Percentiles rank a stretch among this genome's conserved stretches.
These are phyloP conservation scores for Ambrosiella cleistominuta DNA, from an alignment of 2,329 filamentous ascomycete genomes.

Conservation along the genomic window DNA sequence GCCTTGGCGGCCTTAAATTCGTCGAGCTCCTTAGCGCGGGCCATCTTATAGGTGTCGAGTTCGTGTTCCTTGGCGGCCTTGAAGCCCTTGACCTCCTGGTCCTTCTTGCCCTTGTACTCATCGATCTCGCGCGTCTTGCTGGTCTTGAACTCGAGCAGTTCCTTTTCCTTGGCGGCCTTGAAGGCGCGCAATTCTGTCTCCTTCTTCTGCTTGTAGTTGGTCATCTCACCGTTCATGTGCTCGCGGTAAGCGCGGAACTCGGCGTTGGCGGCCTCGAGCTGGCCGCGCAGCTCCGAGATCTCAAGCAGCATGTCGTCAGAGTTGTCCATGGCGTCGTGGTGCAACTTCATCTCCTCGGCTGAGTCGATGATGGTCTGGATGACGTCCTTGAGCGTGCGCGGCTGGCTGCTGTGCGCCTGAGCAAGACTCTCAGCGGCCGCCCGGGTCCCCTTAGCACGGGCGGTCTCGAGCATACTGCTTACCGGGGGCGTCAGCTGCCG, in stretches of 20 bases:
- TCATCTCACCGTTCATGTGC: conserved; percentile 9
- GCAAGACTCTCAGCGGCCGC: background rate
- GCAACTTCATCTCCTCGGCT: conserved; percentile 7
- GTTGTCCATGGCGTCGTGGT: conserved; percentile 6
- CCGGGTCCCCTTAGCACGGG: background rate
- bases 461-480: background rate
- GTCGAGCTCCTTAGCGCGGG: conserved; percentile 10
- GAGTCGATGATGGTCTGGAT: conserved; percentile 11
- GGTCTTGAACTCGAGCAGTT: conserved; percentile 9
- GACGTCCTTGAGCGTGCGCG: background rate
- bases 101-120: conserved; percentile 11
- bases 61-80: conserved; percentile 10
- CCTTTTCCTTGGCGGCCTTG: conserved; percentile 8
- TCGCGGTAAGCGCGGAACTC: conserved; percentile 10
- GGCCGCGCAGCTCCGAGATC: conserved; percentile 10
- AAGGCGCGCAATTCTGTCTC: conserved; percentile 9
- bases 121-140: conserved; percentile 12
- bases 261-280: conserved; percentile 8
- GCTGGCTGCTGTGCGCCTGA: background rate
- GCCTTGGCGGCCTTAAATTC: conserved; percentile 7
- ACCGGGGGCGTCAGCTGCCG: conserved; percentile 7
- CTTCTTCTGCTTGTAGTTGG: conserved; percentile 10
- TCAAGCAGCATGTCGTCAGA: conserved; percentile 11
- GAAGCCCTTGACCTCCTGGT: conserved; percentile 9
- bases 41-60: conserved; percentile 10